phyloP scores from a whole-genome alignment of 441 rosid genomes.

The Populus tomentosa region DNA sequence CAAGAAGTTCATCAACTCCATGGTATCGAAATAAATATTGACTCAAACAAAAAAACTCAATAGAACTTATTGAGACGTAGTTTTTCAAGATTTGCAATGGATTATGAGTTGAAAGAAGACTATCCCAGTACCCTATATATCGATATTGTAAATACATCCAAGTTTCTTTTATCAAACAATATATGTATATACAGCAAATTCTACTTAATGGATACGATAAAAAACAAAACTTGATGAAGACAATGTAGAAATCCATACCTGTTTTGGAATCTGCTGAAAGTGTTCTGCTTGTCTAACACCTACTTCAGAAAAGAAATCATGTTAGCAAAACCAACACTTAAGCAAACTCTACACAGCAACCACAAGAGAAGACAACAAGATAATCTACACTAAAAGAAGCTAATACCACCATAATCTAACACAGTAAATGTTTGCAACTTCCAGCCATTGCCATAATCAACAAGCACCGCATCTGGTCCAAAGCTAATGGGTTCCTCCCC shows the following conservation, averaged over 20 bases:
- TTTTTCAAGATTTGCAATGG: not conserved
- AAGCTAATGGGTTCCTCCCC: conserved; percentile 75
- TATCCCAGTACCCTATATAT: not conserved
- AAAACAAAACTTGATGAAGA: not conserved
- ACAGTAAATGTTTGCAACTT: conserved; percentile 53
- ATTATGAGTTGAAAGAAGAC: not conserved
- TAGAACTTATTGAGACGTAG: no score
- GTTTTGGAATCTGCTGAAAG: not conserved
- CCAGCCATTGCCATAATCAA: conserved; percentile 66
- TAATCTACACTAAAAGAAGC: not conserved
- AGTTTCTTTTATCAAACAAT: not conserved
- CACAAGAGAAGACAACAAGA: not conserved
- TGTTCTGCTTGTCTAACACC: conserved; percentile 4
- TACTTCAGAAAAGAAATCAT: conserved; percentile 11
- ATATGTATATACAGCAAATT: not conserved
- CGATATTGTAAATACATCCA: not conserved
- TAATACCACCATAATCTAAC: conserved; percentile 37
- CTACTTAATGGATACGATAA: not conserved
- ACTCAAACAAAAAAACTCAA: not conserved
- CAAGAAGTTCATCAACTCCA: not conserved
- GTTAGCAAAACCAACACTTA: not conserved
- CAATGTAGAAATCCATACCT: not conserved
- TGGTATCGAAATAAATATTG: not conserved
- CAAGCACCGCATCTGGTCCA: conserved; percentile 70
- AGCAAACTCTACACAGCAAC: not conserved